Evolutionary conservation across 73 alveolate species (phyloP).

Genomic region (Symbiodinium natans): DNA sequence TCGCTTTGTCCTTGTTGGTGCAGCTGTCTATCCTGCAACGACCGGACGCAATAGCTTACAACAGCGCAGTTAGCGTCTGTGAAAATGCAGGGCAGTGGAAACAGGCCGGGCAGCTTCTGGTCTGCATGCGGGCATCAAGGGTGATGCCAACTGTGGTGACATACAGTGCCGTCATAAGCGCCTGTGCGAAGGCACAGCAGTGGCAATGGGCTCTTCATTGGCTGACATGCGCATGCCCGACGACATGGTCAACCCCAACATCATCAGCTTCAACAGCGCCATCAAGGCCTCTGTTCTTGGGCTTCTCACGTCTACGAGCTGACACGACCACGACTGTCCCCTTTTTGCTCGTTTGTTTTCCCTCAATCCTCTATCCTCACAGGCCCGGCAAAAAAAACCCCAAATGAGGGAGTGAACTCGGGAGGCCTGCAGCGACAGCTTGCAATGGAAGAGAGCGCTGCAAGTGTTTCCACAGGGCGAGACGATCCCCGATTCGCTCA

Average conservation of each 20-base stretch:
- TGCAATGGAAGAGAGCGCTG: not conserved
- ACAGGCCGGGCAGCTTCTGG: not conserved
- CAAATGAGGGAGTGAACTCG: not conserved
- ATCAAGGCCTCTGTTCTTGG: not conserved
- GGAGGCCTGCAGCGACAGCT: not conserved
- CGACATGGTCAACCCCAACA: not conserved
- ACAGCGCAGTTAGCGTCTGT: not conserved
- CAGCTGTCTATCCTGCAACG: not conserved
- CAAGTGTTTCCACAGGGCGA: not conserved
- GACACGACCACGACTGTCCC: too few species aligned
- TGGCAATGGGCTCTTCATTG: not conserved
- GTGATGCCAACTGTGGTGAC: not conserved
- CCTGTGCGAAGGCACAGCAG: not conserved
- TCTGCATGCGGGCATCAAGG: not conserved
- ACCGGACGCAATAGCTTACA: not conserved
- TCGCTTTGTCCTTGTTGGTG: not conserved
- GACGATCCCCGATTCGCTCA: not conserved
- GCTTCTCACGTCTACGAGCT: too few species aligned
- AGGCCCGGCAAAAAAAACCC: too few species aligned
- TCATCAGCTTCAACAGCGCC: not conserved
- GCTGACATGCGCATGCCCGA: not conserved
- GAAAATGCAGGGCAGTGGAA: not conserved
- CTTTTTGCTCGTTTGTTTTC: too few species aligned
- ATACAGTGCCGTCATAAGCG: not conserved
- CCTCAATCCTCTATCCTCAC: too few species aligned